Conservation (phyloP, 2,329 filamentous ascomycete genomes). For the Polytolypa hystricis region DNA sequence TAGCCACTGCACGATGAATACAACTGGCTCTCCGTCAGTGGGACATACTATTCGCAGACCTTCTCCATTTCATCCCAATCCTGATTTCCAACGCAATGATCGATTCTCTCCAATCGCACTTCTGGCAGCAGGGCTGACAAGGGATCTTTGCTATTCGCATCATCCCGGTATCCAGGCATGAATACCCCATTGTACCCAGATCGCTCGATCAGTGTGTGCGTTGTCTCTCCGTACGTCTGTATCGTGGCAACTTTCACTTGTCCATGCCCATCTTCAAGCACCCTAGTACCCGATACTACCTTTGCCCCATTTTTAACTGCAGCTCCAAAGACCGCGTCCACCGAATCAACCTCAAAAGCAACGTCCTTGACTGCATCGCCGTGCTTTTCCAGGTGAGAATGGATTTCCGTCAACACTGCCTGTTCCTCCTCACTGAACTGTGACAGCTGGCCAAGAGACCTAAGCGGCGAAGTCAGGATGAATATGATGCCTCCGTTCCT, state of each 20-base stretch:
- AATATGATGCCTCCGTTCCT: conserved; percentile 34
- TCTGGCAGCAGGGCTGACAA: conserved; percentile 44
- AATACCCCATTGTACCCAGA: conserved; percentile 61
- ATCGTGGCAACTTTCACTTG: conserved; percentile 66
- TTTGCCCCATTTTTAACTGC: conserved; percentile 48
- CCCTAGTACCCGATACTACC: conserved; percentile 39
- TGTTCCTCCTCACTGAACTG: conserved; percentile 47
- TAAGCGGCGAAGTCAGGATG: conserved; percentile 35
- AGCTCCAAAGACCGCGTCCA: conserved; percentile 64
- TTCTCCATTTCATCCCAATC: conserved; percentile 80
- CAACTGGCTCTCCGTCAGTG: background rate
- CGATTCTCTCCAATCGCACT: conserved; percentile 63
- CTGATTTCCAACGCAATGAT: conserved; percentile 97
- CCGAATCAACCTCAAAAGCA: conserved; percentile 85
- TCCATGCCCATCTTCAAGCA: conserved; percentile 51
- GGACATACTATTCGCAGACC: conserved; percentile 46
- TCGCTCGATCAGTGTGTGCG: conserved; percentile 78
- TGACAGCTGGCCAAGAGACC: conserved; percentile 54
- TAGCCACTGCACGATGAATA: background rate
- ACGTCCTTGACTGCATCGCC: conserved; percentile 94
- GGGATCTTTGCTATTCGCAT: conserved; percentile 36
- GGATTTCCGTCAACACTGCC: conserved; percentile 59
- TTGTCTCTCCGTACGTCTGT: conserved; percentile 88
- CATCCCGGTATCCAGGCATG: conserved; percentile 66
- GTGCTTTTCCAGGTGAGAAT: conserved; percentile 72